Evolutionary conservation across 768 basidiomycete genomes (phyloP).

Genomic region (Tulasnella sp.): DNA sequence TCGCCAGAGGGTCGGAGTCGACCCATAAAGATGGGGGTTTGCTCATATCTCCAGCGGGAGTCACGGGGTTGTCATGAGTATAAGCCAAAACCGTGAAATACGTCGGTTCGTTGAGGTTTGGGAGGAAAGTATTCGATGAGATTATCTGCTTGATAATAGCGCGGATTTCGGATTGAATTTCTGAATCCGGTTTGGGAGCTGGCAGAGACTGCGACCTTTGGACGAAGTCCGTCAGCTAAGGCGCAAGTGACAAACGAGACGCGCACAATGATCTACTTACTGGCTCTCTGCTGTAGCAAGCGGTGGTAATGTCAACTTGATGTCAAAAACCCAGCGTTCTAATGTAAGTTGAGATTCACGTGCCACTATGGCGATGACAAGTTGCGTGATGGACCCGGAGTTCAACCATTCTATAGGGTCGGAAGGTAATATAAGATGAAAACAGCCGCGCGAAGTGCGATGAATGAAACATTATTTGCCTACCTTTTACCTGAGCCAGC

Average conservation of each 20-base stretch:
- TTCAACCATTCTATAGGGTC: constrained; percentile 72
- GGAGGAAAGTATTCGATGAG: constrained; percentile 90
- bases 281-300: constrained; percentile 33
- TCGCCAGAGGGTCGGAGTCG: constrained; percentile 83
- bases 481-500: constrained; percentile 83
- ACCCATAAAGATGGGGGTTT: constrained; percentile 65
- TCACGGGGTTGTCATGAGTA: constrained; percentile 75
- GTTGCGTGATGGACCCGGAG: constrained; percentile 79
- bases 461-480: constrained; percentile 23
- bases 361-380: constrained; percentile 91
- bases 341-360: constrained; percentile 84
- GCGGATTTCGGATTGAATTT: constrained; percentile 94
- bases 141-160: constrained; percentile 98
- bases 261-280: constrained; percentile 29
- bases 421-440: background rate
- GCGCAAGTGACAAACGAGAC: background rate
- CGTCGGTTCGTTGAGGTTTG: constrained; percentile 85
- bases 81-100: constrained; percentile 98
- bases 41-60: background rate
- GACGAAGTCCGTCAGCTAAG: background rate
- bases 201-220: constrained; percentile 13
- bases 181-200: constrained; percentile 59
- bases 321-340: constrained; percentile 97
- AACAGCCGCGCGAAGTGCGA: background rate
- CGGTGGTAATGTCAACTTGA: constrained; percentile 64